Evolutionary conservation across 768 basidiomycete genomes (phyloP).

Genomic region (Amanita pseudoporphyria): DNA sequence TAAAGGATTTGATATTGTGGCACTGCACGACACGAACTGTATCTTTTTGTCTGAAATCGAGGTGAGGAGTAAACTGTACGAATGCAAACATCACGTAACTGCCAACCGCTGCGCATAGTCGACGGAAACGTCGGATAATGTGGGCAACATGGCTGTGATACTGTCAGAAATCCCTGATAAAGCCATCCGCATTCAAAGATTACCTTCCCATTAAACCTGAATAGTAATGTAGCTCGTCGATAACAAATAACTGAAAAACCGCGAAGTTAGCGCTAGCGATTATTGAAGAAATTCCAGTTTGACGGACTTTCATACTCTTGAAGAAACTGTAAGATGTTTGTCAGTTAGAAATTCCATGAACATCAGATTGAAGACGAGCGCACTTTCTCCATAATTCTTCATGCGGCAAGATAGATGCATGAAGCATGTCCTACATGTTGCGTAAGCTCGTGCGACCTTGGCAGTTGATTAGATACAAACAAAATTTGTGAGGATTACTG

Average conservation of each 20-base stretch:
- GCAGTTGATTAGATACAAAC: constrained; percentile 26
- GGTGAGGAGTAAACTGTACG: neutral
- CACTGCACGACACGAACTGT: constrained; percentile 79
- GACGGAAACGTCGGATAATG: constrained; percentile 64
- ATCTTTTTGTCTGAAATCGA: constrained; percentile 36
- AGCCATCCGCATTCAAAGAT: neutral
- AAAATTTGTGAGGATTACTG: constrained; percentile 86
- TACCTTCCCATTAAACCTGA: constrained; percentile 73
- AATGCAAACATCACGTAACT: constrained; percentile 36
- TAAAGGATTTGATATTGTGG: constrained; percentile 71
- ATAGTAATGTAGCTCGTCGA: constrained; percentile 88
- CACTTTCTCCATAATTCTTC: constrained; percentile 79
- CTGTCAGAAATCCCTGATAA: neutral
- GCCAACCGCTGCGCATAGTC: constrained; percentile 69
- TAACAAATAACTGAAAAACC: constrained; percentile 46
- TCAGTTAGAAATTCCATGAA: constrained; percentile 4
- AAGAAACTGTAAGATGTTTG: constrained; percentile 44
- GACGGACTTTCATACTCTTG: constrained; percentile 48
- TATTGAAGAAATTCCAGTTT: neutral
- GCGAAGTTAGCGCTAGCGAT: neutral
- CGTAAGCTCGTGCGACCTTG: neutral
- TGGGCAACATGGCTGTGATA: constrained; percentile 64
- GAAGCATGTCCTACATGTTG: constrained; percentile 62
- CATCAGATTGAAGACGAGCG: constrained; percentile 3
- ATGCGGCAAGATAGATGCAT: constrained; percentile 75